phyloP scores from a whole-genome alignment of 495 filamentous ascomycete genomes.

The Tricharina praecox region DNA sequence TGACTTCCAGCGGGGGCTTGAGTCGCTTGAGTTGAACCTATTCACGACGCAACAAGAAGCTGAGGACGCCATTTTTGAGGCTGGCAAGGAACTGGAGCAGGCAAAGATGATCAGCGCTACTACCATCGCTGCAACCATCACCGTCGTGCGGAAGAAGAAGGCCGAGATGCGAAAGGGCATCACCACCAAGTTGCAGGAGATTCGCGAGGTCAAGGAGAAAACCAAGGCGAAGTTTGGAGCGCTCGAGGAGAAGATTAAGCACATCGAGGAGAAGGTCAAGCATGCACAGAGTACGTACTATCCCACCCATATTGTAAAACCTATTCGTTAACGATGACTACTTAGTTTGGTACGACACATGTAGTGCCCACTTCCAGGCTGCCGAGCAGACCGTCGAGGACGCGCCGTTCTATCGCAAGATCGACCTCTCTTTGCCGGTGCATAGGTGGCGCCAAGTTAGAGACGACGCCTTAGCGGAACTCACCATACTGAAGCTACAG shows the following conservation, averaged over 20 bases:
- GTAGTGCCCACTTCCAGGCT: neutral
- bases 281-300: constrained; percentile 10
- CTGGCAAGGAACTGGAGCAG: constrained; percentile 5
- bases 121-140: neutral
- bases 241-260: constrained; percentile 9
- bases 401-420: neutral
- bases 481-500: neutral
- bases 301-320: neutral
- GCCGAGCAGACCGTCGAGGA: neutral
- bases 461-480: neutral
- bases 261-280: constrained; percentile 5
- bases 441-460: neutral
- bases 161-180: constrained; percentile 9
- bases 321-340: neutral
- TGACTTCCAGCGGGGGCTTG: neutral
- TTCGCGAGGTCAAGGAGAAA: constrained; percentile 18
- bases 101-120: constrained; percentile 1
- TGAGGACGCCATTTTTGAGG: constrained; percentile 9
- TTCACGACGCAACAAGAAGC: neutral
- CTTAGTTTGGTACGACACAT: neutral
- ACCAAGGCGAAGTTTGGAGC: constrained; percentile 14
- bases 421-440: neutral
- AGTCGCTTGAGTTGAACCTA: neutral
- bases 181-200: constrained; percentile 5
- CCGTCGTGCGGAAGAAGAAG: constrained; percentile 6